Evolutionary conservation across 768 basidiomycete genomes (phyloP).

Genomic region (Neoboletus brunneissimus): DNA sequence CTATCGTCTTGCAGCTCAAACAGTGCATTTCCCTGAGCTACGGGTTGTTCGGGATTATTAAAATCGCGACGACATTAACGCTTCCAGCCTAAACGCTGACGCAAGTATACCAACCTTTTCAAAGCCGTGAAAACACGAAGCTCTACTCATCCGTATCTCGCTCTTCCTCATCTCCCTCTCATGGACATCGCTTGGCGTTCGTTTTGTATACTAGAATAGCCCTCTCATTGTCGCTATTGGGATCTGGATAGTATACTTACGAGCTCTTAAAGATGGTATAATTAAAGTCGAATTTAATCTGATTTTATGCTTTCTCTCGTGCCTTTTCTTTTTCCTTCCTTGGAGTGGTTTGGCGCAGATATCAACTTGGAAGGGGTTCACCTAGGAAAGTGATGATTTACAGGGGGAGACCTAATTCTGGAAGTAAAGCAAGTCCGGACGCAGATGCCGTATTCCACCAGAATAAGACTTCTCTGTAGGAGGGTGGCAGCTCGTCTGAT

Average conservation of each 20-base stretch:
- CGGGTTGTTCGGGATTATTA: not conserved
- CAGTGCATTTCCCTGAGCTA: not conserved
- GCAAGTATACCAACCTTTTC: not conserved
- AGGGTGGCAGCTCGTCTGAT: not conserved
- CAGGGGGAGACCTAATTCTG: not conserved
- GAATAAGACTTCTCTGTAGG: not conserved
- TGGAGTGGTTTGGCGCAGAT: no score
- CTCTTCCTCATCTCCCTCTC: not conserved
- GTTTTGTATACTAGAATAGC: constrained; percentile 4
- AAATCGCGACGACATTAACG: not conserved
- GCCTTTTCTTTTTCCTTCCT: no score
- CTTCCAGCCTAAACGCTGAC: not conserved
- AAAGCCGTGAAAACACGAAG: not conserved
- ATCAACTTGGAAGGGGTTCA: no score
- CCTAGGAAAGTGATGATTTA: not conserved
- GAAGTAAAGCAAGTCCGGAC: not conserved
- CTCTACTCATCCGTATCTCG: not conserved
- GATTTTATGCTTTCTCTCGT: not conserved
- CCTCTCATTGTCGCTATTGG: not conserved
- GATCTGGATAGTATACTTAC: constrained; percentile 6
- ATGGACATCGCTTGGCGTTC: constrained; percentile 12
- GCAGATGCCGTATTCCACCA: not conserved
- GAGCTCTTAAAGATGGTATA: constrained; percentile 3
- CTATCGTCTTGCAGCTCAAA: not conserved
- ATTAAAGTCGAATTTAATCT: not conserved